Base-by-base conservation (phyloP, 2,329 filamentous ascomycete genomes). In the Alternaria dauci region DNA sequence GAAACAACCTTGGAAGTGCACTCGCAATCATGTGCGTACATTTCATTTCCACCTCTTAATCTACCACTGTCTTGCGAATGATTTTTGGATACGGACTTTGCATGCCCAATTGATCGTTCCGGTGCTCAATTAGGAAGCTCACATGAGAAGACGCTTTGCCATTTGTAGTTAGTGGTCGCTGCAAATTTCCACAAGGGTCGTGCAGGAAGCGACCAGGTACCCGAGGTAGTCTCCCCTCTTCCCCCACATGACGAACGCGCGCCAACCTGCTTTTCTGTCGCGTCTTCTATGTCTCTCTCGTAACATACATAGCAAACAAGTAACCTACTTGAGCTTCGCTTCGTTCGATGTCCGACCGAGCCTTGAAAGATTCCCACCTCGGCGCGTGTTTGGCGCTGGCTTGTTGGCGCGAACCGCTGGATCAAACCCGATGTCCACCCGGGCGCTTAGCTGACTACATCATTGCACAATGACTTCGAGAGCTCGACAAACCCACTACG, bases 391-490 rank as follows among this genome's bases (percentile, higher is more conserved):
- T 44, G 39, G 34, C 28, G 55, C 47, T 57, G 46, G 47, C 26
- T 28, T 20, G 5, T 52, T 39, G 38, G 55, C 25, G 42, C 54
- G 8, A 59, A 60, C 47, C 61, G 52, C 57, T 57, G 48, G 48
- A 55, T 30, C 43, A 44, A 36, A 39, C 38, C 47, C 43, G n/a
- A 34, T 38, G 41, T 51, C 54, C 38, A 53, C 32, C 56, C 52
- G 43, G 52, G 60, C 60, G 56, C 60, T 60, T 54, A 60, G 32
- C 47, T 32, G 20, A 44, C 41, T 38, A 43, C 52, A 26, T 34
- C 46, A 60, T 62, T 62, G 60, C 34, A 57, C 52, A 26, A 43
- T 18, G 42, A 41, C 5, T 18, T 25, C 23, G 38, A 56, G 32
- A 52, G 47, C 23, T 23, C n/a, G 4, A 44, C 20, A 42, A 18